Conservation (phyloP, 805 yeast species). For the Cyberlindnera mississippiensis region DNA sequence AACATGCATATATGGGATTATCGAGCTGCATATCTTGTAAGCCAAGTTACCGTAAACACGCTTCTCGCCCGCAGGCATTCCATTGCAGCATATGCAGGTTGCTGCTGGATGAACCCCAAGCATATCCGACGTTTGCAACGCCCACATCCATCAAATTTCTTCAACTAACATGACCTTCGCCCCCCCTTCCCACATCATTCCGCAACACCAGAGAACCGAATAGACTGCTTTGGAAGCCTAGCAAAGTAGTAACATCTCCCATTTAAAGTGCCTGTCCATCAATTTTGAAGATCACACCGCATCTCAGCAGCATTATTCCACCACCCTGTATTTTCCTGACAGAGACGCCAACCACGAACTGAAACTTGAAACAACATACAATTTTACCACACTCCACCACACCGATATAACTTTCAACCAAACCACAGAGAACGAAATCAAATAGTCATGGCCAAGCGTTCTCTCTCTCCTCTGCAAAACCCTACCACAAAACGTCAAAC, state of each 20-base stretch:
- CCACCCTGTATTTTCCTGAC: too few species aligned
- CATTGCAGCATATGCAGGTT: slow-evolving; percentile 2
- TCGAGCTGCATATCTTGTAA: too few species aligned
- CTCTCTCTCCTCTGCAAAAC: slow-evolving; percentile 14
- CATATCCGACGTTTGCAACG: slow-evolving; percentile 12
- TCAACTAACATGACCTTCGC: slow-evolving; percentile 2
- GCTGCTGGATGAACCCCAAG: slow-evolving; percentile 9
- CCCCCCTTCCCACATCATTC: not conserved
- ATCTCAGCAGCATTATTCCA: too few species aligned
- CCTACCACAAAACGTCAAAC: slow-evolving; percentile 19
- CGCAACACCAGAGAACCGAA: not conserved
- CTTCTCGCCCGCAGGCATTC: not conserved
- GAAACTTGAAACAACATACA: slow-evolving; percentile 6
- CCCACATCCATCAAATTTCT: slow-evolving; percentile 7
- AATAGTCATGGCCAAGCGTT: slow-evolving; percentile 19
- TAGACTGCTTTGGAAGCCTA: too few species aligned
- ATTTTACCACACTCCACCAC: not conserved
- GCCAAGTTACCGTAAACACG: slow-evolving; percentile 3
- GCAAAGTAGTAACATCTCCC: too few species aligned
- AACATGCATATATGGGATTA: not conserved
- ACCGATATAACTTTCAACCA: not conserved
- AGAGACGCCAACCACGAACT: not conserved
- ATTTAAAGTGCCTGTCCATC: too few species aligned
- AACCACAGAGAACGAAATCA: not conserved
- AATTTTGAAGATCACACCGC: too few species aligned